Evolutionary conservation across 2,329 filamentous ascomycete genomes (phyloP), one percentile per base, ranked within the genome.

Genomic region (Aspergillus thermomutatus): DNA sequence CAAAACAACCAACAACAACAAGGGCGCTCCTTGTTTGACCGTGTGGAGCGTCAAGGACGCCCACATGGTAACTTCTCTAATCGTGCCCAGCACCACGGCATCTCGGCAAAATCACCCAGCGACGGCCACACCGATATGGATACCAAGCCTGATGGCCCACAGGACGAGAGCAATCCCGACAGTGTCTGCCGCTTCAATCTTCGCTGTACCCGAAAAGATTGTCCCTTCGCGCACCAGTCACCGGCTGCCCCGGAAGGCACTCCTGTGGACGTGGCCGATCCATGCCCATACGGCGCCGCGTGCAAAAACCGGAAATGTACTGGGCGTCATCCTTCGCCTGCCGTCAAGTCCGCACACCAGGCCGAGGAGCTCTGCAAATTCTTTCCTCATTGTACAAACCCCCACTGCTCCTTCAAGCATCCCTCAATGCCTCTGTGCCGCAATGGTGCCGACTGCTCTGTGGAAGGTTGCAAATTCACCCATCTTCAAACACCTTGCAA

Each of bases 231-330:
- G 19, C 94, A 99, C 69, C 93, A 97, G 77, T 96, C 92, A 17
- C 92, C 94, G 1, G 92, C 90, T 2, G 92, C 93, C 31, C 89
- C 91, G 3, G 87, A 88, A 2, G 90, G 89, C 27, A 84, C 83
- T 2, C 82, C 87, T 0, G 81, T 97, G 56, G 94, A 97, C 72
- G 82, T 92, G 64, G 84, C 82, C 57, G 91, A 96, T 67, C 81
- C 83, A 19, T 99, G 94, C 78, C 83, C 83, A 19, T 97, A 90
- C 66, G 93, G 92, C 21, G 91, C 87, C 2, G 92, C 92, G 8
- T 99, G 94, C 85, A 96, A 94, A 78, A 99, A 97, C 80, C 83
- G 86, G 68, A 97, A 97, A 78, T 99, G 94, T 70, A 90, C 89
- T 8, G 92, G 84, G 28, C 90, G 91, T 57, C 94, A 99, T 74